These are phyloP conservation scores for Peterozyma xylosa DNA, from an alignment of 805 yeast species.

Conservation along the genomic window DNA sequence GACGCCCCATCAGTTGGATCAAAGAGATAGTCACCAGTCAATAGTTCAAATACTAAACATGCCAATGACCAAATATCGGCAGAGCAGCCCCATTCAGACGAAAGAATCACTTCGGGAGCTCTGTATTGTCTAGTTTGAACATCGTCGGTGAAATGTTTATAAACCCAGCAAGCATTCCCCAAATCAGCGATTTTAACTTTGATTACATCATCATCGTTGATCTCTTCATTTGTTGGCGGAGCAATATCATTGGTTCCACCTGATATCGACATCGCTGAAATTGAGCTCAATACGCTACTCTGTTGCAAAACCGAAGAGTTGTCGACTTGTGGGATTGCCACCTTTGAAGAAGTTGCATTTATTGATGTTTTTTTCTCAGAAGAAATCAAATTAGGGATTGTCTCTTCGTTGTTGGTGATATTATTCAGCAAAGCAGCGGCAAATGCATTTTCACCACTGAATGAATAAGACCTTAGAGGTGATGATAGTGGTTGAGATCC, in stretches of 20 bases:
- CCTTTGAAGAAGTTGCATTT: conserved; percentile 11
- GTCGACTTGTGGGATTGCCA: neutral
- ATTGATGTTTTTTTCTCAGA: neutral
- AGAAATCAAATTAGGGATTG: conserved; percentile 11
- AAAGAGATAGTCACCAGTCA: conserved; percentile 55
- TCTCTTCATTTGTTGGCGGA: conserved; percentile 28
- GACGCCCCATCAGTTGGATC: conserved; percentile 48
- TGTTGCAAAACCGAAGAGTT: neutral
- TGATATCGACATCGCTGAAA: conserved; percentile 31
- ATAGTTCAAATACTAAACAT: conserved; percentile 49
- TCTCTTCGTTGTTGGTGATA: conserved; percentile 6
- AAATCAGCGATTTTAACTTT: conserved; percentile 59
- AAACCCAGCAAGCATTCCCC: conserved; percentile 63
- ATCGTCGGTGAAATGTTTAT: conserved; percentile 59
- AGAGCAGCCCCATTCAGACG: conserved; percentile 55
- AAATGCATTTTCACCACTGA: conserved; percentile 31
- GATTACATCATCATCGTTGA: conserved; percentile 25
- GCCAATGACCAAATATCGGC: conserved; percentile 57
- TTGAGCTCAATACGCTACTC: conserved; percentile 21
- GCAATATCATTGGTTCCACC: conserved; percentile 21
- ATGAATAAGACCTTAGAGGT: conserved; percentile 57
- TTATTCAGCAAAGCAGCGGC: neutral
- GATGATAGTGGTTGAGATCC: conserved; percentile 93
- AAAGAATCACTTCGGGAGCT: conserved; percentile 55
- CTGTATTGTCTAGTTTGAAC: conserved; percentile 65